Percentiles rank a stretch among this genome's conserved stretches.
phyloP scores from a whole-genome alignment of 2,329 filamentous ascomycete genomes.

The Bipolaris cookei region DNA sequence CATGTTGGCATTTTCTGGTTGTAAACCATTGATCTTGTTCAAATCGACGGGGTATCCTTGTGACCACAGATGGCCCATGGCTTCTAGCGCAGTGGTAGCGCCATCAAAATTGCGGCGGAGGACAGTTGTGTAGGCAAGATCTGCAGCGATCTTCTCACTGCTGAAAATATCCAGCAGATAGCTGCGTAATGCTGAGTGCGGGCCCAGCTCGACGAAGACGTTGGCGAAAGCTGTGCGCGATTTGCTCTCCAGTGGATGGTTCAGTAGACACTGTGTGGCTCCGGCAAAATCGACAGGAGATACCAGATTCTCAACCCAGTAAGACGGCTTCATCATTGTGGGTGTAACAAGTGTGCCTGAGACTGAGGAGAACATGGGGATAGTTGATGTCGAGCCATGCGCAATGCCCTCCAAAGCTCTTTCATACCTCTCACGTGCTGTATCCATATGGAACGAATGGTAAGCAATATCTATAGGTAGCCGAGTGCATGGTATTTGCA shows the following conservation, averaged over 20 bases:
- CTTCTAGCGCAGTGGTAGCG: conserved; percentile 5
- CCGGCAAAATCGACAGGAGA: conserved; percentile 18
- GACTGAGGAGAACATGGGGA: conserved; percentile 16
- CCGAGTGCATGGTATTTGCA: conserved; percentile 11
- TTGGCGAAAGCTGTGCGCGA: conserved; percentile 11
- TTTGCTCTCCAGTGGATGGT: conserved; percentile 3
- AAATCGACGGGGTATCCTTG: conserved; percentile 8
- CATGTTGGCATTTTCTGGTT: background rate
- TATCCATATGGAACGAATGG: conserved; percentile 53
- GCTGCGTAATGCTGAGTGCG: conserved; percentile 12
- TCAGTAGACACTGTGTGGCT: conserved; percentile 7
- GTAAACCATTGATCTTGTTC: conserved; percentile 2
- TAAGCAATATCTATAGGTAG: conserved; percentile 35
- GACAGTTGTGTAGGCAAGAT: conserved; percentile 1
- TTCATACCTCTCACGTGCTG: conserved; percentile 4
- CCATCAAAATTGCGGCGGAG: conserved; percentile 7
- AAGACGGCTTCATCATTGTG: conserved; percentile 8
- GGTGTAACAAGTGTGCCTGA: conserved; percentile 6
- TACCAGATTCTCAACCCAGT: conserved; percentile 21
- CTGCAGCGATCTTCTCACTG: background rate
- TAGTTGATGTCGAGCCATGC: background rate
- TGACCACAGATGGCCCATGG: conserved; percentile 11
- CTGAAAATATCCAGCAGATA: conserved; percentile 9
- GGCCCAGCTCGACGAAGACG: conserved; percentile 12
- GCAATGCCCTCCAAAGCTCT: conserved; percentile 4